Conservation (phyloP, 345 rosid species). For the Salix caprea region DNA sequence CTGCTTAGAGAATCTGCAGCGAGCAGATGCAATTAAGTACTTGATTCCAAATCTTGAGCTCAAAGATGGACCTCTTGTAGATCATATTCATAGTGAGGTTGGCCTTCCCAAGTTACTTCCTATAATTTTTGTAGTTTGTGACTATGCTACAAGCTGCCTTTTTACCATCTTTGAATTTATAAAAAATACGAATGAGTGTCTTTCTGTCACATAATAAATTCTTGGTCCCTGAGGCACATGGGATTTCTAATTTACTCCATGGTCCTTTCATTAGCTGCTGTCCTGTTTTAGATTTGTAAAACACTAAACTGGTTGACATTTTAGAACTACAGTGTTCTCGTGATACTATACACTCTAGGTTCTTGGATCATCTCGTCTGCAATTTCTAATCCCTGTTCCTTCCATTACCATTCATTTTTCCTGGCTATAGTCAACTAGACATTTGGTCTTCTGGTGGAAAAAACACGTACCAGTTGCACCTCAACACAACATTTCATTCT, state of each 20-base stretch:
- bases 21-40: conserved; percentile 90
- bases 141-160: conserved; percentile 1
- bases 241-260: not conserved
- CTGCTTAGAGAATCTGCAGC: conserved; percentile 95
- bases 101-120: conserved; percentile 20
- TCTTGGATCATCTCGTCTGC: not conserved
- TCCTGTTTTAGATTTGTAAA: not conserved
- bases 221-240: not conserved
- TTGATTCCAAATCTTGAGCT: conserved; percentile 94
- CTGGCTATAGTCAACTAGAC: not conserved
- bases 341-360: not conserved
- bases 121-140: not conserved
- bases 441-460: not conserved
- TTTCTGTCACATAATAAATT: not conserved
- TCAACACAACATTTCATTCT: not conserved
- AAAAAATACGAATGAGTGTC: not conserved
- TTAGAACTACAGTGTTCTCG: not conserved
- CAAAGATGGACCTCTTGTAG: conserved; percentile 77
- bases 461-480: not conserved
- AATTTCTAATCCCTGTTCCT: not conserved
- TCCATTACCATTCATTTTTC: not conserved
- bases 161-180: not conserved
- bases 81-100: conserved; percentile 86
- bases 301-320: not conserved
- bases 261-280: not conserved